phyloP scores from a whole-genome alignment of 768 basidiomycete genomes.

The Cystobasidium tubakii region DNA sequence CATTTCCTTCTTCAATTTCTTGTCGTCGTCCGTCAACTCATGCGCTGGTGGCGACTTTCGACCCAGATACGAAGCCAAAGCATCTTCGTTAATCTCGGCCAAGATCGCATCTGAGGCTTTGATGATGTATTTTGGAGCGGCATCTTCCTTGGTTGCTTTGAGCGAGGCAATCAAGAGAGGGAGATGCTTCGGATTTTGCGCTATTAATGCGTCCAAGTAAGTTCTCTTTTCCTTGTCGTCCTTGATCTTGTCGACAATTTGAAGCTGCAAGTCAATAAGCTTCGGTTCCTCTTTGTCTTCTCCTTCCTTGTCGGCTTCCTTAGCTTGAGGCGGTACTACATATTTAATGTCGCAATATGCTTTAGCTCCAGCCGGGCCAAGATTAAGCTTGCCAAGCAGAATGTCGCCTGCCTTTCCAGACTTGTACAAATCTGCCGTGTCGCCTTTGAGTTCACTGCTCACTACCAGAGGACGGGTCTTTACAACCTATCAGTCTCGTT shows the following conservation, averaged over 20 bases:
- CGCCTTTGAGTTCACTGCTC: constrained; percentile 3
- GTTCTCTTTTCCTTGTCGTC: constrained; percentile 34
- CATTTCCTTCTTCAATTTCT: constrained; percentile 35
- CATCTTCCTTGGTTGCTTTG: constrained; percentile 29
- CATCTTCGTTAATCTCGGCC: constrained; percentile 13
- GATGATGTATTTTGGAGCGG: neutral
- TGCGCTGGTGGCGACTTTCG: constrained; percentile 4
- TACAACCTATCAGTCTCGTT: neutral
- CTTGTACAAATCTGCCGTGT: constrained; percentile 34
- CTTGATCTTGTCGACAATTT: constrained; percentile 38
- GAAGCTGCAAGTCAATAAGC: constrained; percentile 37
- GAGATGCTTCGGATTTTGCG: constrained; percentile 22
- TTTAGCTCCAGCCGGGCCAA: neutral
- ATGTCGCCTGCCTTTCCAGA: constrained; percentile 22
- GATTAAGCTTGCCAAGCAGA: constrained; percentile 30
- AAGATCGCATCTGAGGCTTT: constrained; percentile 23
- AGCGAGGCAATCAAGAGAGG: constrained; percentile 35
- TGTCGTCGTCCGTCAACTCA: constrained; percentile 24
- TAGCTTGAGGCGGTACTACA: constrained; percentile 19
- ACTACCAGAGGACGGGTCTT: constrained; percentile 9
- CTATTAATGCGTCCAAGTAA: constrained; percentile 22
- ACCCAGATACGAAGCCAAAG: constrained; percentile 27
- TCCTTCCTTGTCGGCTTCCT: constrained; percentile 10
- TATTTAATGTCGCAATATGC: neutral
- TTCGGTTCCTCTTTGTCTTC: constrained; percentile 29